A percentile compares a stretch with the other conserved stretches of the same genome.
Conservation (phyloP, 176 grass and related monocot genomes). For the Zoysia pacifica region DNA sequence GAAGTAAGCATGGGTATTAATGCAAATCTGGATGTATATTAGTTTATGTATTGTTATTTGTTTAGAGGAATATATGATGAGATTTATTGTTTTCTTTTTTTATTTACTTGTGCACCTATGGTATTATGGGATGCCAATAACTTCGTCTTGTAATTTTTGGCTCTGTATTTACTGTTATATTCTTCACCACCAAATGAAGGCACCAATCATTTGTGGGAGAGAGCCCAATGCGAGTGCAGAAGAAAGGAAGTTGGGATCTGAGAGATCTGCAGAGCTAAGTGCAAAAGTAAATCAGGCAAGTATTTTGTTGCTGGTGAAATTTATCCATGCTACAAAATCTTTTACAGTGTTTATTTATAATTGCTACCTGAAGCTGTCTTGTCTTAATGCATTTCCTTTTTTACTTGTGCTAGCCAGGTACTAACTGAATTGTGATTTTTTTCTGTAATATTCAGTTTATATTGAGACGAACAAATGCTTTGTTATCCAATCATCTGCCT, state of each 20-base stretch:
- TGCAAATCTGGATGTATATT: constrained; percentile 15
- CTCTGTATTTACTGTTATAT: constrained; percentile 16
- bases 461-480: constrained; percentile 83
- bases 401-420: constrained; percentile 8
- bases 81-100: not conserved
- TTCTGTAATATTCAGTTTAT: constrained; percentile 83
- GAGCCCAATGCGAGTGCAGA: constrained; percentile 76
- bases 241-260: constrained; percentile 84
- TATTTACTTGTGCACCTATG: not conserved
- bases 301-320: constrained; percentile 17
- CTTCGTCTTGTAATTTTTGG: constrained; percentile 27
- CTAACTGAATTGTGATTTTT: constrained; percentile 36
- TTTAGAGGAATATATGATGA: not conserved
- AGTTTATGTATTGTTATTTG: not conserved
- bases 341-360: constrained; percentile 7
- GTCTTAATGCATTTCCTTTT: constrained; percentile 16
- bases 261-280: constrained; percentile 88
- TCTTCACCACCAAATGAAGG: constrained; percentile 45
- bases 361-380: constrained; percentile 22
- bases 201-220: constrained; percentile 86
- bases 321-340: constrained; percentile 10
- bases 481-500: constrained; percentile 96
- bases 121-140: not conserved
- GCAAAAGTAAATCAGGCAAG: constrained; percentile 94
- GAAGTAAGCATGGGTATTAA: constrained; percentile 59